Evolutionary conservation across 2,329 filamentous ascomycete genomes (phyloP), one percentile per base, ranked within the genome.

Genomic region (Fusarium secorum): DNA sequence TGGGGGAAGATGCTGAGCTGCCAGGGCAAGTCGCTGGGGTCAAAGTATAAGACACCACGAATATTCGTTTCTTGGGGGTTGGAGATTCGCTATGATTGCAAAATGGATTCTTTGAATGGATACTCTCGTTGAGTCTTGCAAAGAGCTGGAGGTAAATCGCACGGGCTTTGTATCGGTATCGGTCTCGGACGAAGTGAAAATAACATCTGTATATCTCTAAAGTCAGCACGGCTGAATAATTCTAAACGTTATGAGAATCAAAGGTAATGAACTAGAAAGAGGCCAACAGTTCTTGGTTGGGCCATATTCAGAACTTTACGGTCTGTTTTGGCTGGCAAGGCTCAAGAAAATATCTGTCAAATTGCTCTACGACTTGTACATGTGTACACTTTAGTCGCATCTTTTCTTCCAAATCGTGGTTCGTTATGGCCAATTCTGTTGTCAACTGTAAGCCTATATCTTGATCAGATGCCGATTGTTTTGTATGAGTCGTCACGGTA

Each of bases 401-500:
- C 7, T 8, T 18, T 32, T 2, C 26, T 22, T 22, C 28, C 45
- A 18, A 17, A 32, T 32, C 7, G 11, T 32, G n/a, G 28, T 48
- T 20, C 42, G 5, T 14, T 26, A 20, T 5, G 22, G 22, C 11
- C 41, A 24, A 24, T 18, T 24, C 18, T 11, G 41, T 15, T 44
- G 17, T 24, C 4, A 18, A 44, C 11, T 11, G 13, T 39, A 41
- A 41, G 15, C 6, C 6, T 46, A 4, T 8, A 15, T 17, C 26
- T 8, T 13, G 4, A 17, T 22, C 22, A 48, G 11, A 5, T 13
- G 11, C 8, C 13, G 28, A 2, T 10, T 18, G 2, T 7, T 22
- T 32, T 14, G 4, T 48, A 22, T 3, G 11, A 17, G 11, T n/a
- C 5, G 1, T 26, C 7, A 3, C 8, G 3, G 11, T 10, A 26